Conservation (phyloP, 2,329 filamentous ascomycete genomes). For the Dactylellina sp. region DNA sequence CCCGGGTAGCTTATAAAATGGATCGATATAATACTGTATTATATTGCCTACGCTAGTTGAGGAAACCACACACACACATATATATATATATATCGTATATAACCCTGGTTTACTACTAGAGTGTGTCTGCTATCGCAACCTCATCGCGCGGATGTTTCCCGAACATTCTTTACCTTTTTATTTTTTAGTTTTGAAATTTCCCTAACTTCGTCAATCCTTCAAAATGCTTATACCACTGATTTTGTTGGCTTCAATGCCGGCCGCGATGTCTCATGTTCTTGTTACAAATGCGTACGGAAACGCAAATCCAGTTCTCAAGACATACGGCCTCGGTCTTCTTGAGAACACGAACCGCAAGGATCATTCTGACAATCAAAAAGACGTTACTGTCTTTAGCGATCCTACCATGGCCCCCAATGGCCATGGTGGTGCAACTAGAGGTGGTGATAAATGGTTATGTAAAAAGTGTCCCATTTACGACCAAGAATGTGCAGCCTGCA, state of each 20-base stretch:
- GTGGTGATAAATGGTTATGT: slow-evolving; percentile 27
- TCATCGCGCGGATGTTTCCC: too few species aligned
- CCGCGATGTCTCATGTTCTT: slow-evolving; percentile 20
- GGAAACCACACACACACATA: too few species aligned
- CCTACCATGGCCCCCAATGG: slow-evolving; percentile 22
- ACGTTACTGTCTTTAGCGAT: slow-evolving; percentile 34
- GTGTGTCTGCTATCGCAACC: too few species aligned
- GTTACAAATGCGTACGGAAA: slow-evolving; percentile 26
- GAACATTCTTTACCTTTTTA: too few species aligned
- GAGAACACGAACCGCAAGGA: slow-evolving; percentile 16
- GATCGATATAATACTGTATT: too few species aligned
- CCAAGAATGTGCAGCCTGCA: slow-evolving; percentile 13
- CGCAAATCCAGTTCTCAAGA: slow-evolving; percentile 9
- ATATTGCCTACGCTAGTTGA: too few species aligned
- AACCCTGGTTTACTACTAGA: too few species aligned
- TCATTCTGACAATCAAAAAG: slow-evolving; percentile 13
- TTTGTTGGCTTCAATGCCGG: background rate
- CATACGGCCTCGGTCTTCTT: slow-evolving; percentile 29
- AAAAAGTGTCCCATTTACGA: slow-evolving; percentile 25
- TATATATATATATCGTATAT: too few species aligned
- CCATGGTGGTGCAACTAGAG: slow-evolving; percentile 1
- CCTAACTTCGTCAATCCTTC: background rate
- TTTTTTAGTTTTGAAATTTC: too few species aligned
- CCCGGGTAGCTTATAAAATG: too few species aligned
- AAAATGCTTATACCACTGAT: background rate